These are phyloP conservation scores for Melanomma pulvis-pyrius DNA, from an alignment of 495 filamentous ascomycete genomes.

Conservation along the genomic window DNA sequence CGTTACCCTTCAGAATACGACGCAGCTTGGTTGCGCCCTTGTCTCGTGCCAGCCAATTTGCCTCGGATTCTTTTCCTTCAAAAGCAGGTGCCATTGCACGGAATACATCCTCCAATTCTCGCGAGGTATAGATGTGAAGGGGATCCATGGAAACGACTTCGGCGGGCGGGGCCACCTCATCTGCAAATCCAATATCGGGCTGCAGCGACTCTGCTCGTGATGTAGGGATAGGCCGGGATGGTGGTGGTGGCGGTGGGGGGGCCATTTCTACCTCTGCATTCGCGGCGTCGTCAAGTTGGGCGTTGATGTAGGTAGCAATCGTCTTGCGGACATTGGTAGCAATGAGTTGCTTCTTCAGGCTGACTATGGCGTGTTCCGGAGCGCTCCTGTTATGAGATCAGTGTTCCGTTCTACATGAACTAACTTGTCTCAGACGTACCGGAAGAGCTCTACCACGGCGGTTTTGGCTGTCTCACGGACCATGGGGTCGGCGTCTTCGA, in stretches of 20 bases:
- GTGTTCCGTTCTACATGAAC: slow-evolving; percentile 8
- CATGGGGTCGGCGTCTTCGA: slow-evolving; percentile 85
- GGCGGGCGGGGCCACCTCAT: slow-evolving; percentile 44
- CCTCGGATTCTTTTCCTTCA: slow-evolving; percentile 86
- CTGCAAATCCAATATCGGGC: slow-evolving; percentile 38
- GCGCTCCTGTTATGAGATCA: slow-evolving; percentile 60
- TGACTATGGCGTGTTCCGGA: slow-evolving; percentile 79
- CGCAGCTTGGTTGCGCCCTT: slow-evolving; percentile 75
- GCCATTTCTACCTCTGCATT: slow-evolving; percentile 53
- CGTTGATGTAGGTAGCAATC: slow-evolving; percentile 76
- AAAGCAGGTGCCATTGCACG: slow-evolving; percentile 78
- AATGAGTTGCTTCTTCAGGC: slow-evolving; percentile 80
- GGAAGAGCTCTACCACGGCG: slow-evolving; percentile 82
- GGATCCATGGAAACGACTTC: slow-evolving; percentile 76
- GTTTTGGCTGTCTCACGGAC: slow-evolving; percentile 83
- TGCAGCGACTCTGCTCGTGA: slow-evolving; percentile 25
- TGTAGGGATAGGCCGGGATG: slow-evolving; percentile 33
- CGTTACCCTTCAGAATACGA: slow-evolving; percentile 80
- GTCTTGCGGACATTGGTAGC: slow-evolving; percentile 78
- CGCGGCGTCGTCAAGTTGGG: slow-evolving; percentile 65
- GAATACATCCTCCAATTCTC: slow-evolving; percentile 83
- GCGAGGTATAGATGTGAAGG: slow-evolving; percentile 73
- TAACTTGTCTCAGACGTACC: slow-evolving; percentile 51
- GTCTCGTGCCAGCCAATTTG: slow-evolving; percentile 87
- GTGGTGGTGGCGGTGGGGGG: slow-evolving; percentile 45